Conservation (phyloP, 2,329 filamentous ascomycete species). For the Aspergillus jensenii region DNA sequence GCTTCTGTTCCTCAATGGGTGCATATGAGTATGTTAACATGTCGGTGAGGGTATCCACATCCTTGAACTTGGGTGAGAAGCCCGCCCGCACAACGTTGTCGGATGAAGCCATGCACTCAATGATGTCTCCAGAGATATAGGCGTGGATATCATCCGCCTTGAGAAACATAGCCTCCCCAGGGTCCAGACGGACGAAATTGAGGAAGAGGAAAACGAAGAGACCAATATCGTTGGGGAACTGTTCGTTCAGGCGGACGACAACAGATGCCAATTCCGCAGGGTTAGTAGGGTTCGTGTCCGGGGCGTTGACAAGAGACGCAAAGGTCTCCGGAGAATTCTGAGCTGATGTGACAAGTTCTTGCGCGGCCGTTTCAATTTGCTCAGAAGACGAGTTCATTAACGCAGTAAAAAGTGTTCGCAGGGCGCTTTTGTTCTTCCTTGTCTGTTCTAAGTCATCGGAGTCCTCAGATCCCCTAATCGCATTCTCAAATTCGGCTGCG, state of each 20-base stretch:
- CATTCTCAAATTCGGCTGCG: conserved; percentile 56
- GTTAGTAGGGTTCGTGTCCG: conserved; percentile 36
- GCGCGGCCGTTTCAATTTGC: conserved; percentile 63
- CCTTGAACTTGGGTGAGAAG: conserved; percentile 98
- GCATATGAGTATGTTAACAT: conserved; percentile 97
- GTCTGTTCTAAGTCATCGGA: conserved; percentile 46
- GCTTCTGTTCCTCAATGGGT: conserved; percentile 92
- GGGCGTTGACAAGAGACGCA: conserved; percentile 52
- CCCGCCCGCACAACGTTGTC: conserved; percentile 98
- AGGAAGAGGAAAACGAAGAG: conserved; percentile 96
- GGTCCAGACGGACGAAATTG: conserved; percentile 84
- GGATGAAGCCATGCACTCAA: conserved; percentile 98
- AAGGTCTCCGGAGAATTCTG: conserved; percentile 69
- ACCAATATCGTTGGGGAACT: conserved; percentile 89
- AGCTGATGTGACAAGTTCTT: conserved; percentile 70
- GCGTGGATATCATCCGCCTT: conserved; percentile 97
- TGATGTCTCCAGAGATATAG: conserved; percentile 76
- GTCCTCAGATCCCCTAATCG: conserved; percentile 57
- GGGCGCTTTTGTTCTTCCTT: conserved; percentile 71
- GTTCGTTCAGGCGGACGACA: conserved; percentile 71
- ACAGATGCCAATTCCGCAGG: conserved; percentile 70
- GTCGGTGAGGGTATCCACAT: conserved; percentile 80
- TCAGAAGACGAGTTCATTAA: conserved; percentile 77
- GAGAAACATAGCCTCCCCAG: conserved; percentile 93
- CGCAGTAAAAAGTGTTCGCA: conserved; percentile 72